A percentile compares a stretch with the other conserved stretches of the same genome.
Conservation (phyloP, 192 early-diverging fungal genomes). For the Mortierella claussenii region DNA sequence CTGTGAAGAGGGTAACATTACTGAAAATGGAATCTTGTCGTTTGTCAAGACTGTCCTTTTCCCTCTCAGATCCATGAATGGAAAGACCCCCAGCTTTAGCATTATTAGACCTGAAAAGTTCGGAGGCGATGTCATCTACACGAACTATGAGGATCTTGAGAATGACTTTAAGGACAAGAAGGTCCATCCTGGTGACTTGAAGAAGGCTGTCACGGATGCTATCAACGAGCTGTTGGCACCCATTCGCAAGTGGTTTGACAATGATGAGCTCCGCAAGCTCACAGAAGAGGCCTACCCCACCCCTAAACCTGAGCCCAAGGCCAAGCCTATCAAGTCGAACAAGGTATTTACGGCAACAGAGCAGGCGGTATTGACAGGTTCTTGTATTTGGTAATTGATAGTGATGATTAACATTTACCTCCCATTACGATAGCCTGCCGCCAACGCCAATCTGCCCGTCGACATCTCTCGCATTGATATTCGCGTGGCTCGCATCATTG, state of each 20-base stretch:
- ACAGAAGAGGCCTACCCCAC: conserved; percentile 88
- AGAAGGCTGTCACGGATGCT: conserved; percentile 83
- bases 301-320: conserved; percentile 59
- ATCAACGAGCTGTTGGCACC: conserved; percentile 91
- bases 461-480: conserved; percentile 62
- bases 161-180: conserved; percentile 87
- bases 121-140: conserved; percentile 89
- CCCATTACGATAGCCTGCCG: conserved; percentile 26
- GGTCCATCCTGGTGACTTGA: conserved; percentile 96
- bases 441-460: conserved; percentile 24
- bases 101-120: conserved; percentile 88
- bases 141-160: conserved; percentile 75
- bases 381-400: too few species aligned
- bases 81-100: conserved; percentile 64
- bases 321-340: conserved; percentile 62
- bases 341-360: too few species aligned
- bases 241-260: conserved; percentile 79
- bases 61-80: conserved; percentile 81
- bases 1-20: conserved; percentile 95
- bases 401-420: too few species aligned
- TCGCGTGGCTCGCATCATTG: conserved; percentile 69
- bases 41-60: conserved; percentile 94
- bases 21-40: conserved; percentile 90
- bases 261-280: conserved; percentile 74
- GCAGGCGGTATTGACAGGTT: too few species aligned